Conservation (phyloP, 2,329 filamentous ascomycete genomes). For the Colletotrichum incanum region DNA sequence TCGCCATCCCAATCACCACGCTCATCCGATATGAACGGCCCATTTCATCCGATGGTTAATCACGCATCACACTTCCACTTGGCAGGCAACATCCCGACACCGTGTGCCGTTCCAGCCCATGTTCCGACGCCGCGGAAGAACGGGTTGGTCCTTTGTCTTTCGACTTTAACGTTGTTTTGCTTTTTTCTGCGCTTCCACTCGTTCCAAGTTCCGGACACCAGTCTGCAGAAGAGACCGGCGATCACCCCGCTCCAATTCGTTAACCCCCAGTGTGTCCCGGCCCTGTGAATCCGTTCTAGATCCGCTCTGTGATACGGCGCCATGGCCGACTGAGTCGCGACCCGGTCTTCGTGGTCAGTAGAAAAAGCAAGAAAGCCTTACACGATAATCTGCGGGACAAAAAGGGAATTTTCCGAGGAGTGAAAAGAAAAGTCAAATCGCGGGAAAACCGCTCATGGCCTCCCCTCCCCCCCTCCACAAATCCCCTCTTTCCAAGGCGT, state of each 20-base stretch:
- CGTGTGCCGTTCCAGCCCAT: constrained; percentile 25
- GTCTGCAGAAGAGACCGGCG: neutral
- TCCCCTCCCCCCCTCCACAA: constrained; percentile 1
- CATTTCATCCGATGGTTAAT: constrained; percentile 41
- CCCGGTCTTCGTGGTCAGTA: neutral
- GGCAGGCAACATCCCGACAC: constrained; percentile 33
- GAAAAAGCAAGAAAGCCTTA: constrained; percentile 16
- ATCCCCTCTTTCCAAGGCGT: constrained; percentile 6
- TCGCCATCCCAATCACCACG: constrained; percentile 32
- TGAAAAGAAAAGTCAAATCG: constrained; percentile 23
- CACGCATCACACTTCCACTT: constrained; percentile 17
- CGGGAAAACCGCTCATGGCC: constrained; percentile 32
- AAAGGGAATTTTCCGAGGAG: constrained; percentile 20
- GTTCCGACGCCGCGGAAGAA: constrained; percentile 33
- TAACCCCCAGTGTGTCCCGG: constrained; percentile 16
- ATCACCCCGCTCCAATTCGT: constrained; percentile 32
- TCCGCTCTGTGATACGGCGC: constrained; percentile 15
- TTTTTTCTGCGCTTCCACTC: constrained; percentile 9
- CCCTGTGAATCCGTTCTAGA: constrained; percentile 24
- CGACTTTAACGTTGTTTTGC: neutral
- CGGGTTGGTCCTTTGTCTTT: constrained; percentile 20
- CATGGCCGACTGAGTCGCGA: constrained; percentile 9
- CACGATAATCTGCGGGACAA: constrained; percentile 8
- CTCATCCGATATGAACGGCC: constrained; percentile 14
- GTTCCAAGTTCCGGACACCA: constrained; percentile 1